Evolutionary conservation across 306 rosid species (phyloP), one percentile per base, ranked within the genome.

Genomic region (Cicer bijugum): DNA sequence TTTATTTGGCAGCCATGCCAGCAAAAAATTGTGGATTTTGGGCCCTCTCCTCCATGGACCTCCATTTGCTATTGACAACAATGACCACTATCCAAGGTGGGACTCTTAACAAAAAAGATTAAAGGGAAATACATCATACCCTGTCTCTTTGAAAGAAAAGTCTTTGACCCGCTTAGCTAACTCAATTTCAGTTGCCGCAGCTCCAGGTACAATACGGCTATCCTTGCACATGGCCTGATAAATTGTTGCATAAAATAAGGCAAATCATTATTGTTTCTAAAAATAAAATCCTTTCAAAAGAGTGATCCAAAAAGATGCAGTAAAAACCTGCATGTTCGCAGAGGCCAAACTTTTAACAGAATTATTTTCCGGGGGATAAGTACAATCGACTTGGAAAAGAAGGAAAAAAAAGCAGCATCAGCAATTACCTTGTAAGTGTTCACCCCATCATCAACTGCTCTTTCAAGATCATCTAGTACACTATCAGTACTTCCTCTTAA

Each of bases 381-480:
- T 37, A 51, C 7, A 20, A 37, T 11, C 55, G 28, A 33, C 69
- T 63, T 47, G 52, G 37, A 15, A 85, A 59, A 23, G 62, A 33
- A 58, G 38, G 38, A 15, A 86, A 64, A 35, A 51, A 38, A 61
- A 67, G 16, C 20, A 46, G 35, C 16, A 66, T 45, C 33, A 12
- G 20, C 71, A 81, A 78, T 74, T 79, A 94, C 98, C 92, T 88
- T 94, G 84, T 87, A 91, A 40, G 97, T 91, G 79, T 89, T 88
- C 50, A 94, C 97, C 53, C 98, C 98, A 82, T 91, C 98, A 81
- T 91, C 96, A 75, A 94, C 92, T 67, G 98, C 97, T 76, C 92
- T 86, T 88, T 94, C 97, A 65, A 94, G 96, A 78, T 91, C 98
- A 81, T 94, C 97, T 53, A 89, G 68, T 71, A 89, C 85, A 74